Evolutionary conservation across 2,329 filamentous ascomycete species (phyloP).

Genomic region (Trichoderma koningii): DNA sequence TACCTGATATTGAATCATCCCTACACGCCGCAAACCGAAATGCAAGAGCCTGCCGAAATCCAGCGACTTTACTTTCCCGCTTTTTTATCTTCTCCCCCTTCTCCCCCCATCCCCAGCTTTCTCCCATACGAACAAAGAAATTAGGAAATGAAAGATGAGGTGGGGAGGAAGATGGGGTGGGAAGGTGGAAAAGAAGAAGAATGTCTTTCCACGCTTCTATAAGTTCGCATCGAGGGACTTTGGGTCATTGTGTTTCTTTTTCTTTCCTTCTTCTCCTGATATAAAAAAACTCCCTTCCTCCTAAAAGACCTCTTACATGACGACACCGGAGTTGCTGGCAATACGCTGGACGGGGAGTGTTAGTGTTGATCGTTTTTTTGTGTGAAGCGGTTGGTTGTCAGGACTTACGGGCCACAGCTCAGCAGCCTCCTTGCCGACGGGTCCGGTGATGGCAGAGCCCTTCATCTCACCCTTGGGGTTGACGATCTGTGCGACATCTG

Average conservation of each 20-base stretch:
- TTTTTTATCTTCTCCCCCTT: constrained; percentile 28
- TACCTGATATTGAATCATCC: constrained; percentile 54
- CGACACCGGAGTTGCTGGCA: constrained; percentile 99
- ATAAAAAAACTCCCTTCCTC: constrained; percentile 7
- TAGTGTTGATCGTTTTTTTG: neutral
- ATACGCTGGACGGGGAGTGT: constrained; percentile 69
- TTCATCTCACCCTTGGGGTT: constrained; percentile 99
- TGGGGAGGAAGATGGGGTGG: too few species aligned
- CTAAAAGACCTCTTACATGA: constrained; percentile 72
- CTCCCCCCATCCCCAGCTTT: neutral
- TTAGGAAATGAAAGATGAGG: constrained; percentile 22
- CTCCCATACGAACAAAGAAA: constrained; percentile 18
- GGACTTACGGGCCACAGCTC: constrained; percentile 94
- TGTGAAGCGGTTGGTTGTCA: neutral
- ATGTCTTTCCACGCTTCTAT: constrained; percentile 36
- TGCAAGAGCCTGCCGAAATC: constrained; percentile 52
- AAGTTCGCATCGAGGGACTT: constrained; percentile 41
- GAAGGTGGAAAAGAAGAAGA: constrained; percentile 7
- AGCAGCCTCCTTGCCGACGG: constrained; percentile 99
- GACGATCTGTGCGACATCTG: constrained; percentile 69
- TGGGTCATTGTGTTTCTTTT: constrained; percentile 38
- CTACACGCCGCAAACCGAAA: constrained; percentile 57
- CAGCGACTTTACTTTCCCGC: constrained; percentile 42
- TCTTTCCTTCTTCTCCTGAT: constrained; percentile 30
- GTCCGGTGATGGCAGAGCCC: constrained; percentile 98